phyloP scores from a whole-genome alignment of 495 filamentous ascomycete genomes.

The Melanomma pulvis-pyrius region DNA sequence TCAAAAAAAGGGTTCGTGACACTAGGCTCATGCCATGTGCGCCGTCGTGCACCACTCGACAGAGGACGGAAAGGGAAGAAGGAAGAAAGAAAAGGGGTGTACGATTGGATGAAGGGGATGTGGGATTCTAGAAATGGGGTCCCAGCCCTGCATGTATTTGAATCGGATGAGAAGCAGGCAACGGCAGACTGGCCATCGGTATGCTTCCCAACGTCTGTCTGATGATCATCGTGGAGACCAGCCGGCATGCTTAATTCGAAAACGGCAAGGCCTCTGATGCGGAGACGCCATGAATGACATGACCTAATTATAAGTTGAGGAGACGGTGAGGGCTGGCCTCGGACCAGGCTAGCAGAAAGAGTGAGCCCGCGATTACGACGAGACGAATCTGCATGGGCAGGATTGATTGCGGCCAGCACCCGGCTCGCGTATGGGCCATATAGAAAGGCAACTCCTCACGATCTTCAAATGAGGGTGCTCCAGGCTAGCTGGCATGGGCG shows the following conservation, averaged over 20 bases:
- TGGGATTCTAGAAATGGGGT: neutral
- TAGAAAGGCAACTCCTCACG: conserved; percentile 22
- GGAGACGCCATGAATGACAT: neutral
- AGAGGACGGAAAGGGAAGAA: neutral
- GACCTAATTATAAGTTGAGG: neutral
- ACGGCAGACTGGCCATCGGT: neutral
- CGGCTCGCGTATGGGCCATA: conserved; percentile 5
- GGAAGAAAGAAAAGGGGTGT: neutral
- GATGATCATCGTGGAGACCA: conserved; percentile 25
- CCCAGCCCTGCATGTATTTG: conserved; percentile 17
- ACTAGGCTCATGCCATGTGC: conserved; percentile 12
- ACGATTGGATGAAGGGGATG: neutral
- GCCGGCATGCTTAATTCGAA: conserved; percentile 3
- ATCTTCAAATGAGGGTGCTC: conserved; percentile 17
- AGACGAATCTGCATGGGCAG: neutral
- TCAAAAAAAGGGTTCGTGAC: conserved; percentile 1
- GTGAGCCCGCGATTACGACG: conserved; percentile 5
- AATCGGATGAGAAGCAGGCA: conserved; percentile 4
- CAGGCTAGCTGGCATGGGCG: conserved; percentile 15
- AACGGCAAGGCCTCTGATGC: conserved; percentile 16
- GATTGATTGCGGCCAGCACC: conserved; percentile 21
- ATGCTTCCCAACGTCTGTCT: conserved; percentile 17
- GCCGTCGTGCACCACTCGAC: neutral
- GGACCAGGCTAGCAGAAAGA: neutral
- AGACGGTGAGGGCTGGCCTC: neutral